These are phyloP conservation scores for Jackrogersella multiformis DNA, from an alignment of 495 filamentous ascomycete genomes.

Conservation along the genomic window DNA sequence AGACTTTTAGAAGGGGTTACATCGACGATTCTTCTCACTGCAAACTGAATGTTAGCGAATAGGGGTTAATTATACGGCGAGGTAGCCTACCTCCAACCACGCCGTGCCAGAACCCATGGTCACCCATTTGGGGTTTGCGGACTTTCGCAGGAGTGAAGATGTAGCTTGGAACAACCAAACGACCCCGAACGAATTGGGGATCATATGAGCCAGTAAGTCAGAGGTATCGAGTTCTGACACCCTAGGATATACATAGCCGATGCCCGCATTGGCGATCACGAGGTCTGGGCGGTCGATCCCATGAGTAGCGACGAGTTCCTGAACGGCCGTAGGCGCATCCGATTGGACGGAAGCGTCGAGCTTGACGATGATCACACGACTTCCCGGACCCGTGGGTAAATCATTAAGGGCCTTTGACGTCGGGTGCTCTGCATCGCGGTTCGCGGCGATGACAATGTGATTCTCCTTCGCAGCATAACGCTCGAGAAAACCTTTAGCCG, in stretches of 20 bases:
- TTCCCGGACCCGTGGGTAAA: conserved; percentile 33
- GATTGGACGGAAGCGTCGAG: conserved; percentile 27
- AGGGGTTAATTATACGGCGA: too few relatives aligned
- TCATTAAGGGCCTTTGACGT: conserved; percentile 27
- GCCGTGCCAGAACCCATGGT: conserved; percentile 45
- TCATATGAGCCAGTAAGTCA: conserved; percentile 17
- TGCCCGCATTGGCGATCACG: conserved; percentile 26
- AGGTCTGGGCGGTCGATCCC: conserved; percentile 25
- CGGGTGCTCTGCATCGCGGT: conserved; percentile 43
- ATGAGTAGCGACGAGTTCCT: conserved; percentile 25
- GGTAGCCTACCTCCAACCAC: conserved; percentile 35
- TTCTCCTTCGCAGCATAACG: conserved; percentile 43
- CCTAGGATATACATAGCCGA: neutral
- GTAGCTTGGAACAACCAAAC: conserved; percentile 39
- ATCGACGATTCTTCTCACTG: too few relatives aligned
- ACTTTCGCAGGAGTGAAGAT: conserved; percentile 22
- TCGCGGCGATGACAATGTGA: conserved; percentile 49
- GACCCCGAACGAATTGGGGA: conserved; percentile 29
- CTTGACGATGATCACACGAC: conserved; percentile 32
- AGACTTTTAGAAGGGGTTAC: too few relatives aligned
- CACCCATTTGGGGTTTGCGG: conserved; percentile 47
- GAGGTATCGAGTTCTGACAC: conserved; percentile 12
- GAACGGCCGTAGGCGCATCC: conserved; percentile 27
- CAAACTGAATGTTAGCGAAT: too few relatives aligned
- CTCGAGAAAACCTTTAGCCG: conserved; percentile 42